Conservation (phyloP, 306 rosid species). For the Cucumis cinereus region DNA sequence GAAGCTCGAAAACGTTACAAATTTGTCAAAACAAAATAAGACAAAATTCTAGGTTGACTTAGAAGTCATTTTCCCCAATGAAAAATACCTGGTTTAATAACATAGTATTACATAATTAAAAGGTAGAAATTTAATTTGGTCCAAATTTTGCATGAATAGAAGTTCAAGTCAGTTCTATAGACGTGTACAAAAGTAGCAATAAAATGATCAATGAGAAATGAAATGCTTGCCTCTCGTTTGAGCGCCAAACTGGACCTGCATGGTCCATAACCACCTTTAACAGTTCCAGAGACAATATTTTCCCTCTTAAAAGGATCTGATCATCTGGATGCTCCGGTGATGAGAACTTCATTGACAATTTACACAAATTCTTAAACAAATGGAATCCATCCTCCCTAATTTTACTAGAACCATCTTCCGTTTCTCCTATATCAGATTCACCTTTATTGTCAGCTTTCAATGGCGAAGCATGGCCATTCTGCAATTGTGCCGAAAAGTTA, state of each 20-base stretch:
- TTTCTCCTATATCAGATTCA: conserved; percentile 20
- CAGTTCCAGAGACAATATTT: conserved; percentile 87
- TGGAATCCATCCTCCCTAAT: conserved; percentile 86
- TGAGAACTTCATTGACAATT: conserved; percentile 89
- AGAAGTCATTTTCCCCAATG: not conserved
- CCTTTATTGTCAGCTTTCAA: conserved; percentile 14
- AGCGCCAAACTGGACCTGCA: conserved; percentile 65
- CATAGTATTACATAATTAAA: not conserved
- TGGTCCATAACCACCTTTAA: conserved; percentile 87
- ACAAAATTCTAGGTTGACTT: not conserved
- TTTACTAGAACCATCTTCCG: conserved; percentile 49
- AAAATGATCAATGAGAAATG: not conserved
- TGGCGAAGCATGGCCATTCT: conserved; percentile 21
- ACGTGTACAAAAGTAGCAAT: not conserved
- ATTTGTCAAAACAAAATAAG: not conserved
- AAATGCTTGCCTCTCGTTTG: conserved; percentile 70
- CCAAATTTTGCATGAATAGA: not conserved
- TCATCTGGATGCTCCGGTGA: conserved; percentile 86
- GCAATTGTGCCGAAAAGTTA: conserved; percentile 11
- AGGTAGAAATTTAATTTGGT: not conserved
- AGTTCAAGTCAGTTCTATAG: not conserved
- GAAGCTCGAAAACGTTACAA: not conserved
- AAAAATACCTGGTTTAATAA: not conserved
- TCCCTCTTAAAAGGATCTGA: conserved; percentile 89
- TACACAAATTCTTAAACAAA: conserved; percentile 83